Base-by-base conservation (phyloP, 495 filamentous ascomycete species). In the Penicillium riverlandense region DNA sequence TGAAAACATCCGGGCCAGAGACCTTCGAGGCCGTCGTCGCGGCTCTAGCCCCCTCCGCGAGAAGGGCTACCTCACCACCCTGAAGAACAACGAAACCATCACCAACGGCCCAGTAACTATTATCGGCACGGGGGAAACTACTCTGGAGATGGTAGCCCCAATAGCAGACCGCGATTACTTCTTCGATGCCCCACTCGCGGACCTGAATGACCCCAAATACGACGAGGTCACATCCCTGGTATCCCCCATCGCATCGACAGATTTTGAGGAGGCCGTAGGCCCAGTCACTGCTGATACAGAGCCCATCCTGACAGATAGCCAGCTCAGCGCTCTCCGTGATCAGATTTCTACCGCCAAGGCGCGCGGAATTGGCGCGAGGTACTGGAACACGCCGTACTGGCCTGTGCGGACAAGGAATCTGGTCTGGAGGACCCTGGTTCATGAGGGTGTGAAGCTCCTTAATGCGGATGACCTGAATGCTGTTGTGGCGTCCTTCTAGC, bases 401-500 rank as follows among this genome's bases (percentile, higher is more conserved):
- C 86, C 46, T 43, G 62, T 83, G 22, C 69, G 78, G n/a, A 53
- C 75, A 33, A 69, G 85, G 32, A 83, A 89, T 60, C 62, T 72
- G 11, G 66, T 91, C 16, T 90, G 86, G 86, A 63, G 76, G 49
- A 72, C 77, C 4, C 59, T 92, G 29, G 61, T 85, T 14, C 59
- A 66, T 31, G 84, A 87, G 50, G 85, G 85, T 0, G 81, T 84
- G 9, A 78, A 80, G 38, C 63, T 90, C 34, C 62, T 94, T 39
- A 91, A 89, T 63, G 86, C 82, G 0, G 87, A 94, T 69, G 85
- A 92, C 63, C 56, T 94, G 34, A 63, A 76, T 48, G 77, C 66
- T 31, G 80, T 72, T 22, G 59, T 69, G 7, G 50, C 59, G 16
- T 70, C 57, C 29, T 70, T 70, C 33, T 70, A 43, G 33, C 8